phyloP scores from a whole-genome alignment of 2,329 filamentous ascomycete genomes.

The Diaporthe sp. region DNA sequence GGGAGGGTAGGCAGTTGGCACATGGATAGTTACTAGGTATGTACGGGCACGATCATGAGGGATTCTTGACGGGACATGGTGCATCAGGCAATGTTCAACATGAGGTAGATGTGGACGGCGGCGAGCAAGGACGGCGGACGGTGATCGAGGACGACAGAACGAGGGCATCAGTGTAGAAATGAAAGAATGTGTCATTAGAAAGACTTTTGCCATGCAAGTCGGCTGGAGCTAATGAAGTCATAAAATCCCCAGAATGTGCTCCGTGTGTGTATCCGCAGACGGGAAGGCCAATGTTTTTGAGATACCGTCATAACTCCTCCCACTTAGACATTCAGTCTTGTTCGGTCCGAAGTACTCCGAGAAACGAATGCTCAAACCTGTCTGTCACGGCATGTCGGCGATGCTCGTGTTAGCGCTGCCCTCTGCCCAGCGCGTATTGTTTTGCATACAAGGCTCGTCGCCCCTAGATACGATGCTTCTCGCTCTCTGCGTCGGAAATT shows the following conservation, averaged over 20 bases:
- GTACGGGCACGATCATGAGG: conserved; percentile 12
- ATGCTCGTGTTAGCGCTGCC: conserved; percentile 9
- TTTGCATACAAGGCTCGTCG: not conserved
- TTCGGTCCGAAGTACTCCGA: conserved; percentile 27
- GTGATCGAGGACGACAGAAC: conserved; percentile 19
- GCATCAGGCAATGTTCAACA: conserved; percentile 15
- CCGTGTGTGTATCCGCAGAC: conserved; percentile 26
- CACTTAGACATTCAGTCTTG: conserved; percentile 29
- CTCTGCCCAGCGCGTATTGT: not conserved
- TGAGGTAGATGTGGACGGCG: conserved; percentile 12
- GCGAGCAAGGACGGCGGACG: conserved; percentile 8
- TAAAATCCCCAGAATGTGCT: conserved; percentile 30
- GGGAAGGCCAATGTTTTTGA: conserved; percentile 24
- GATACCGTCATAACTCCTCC: conserved; percentile 36
- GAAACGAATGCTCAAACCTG: conserved; percentile 37
- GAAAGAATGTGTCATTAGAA: conserved; percentile 40
- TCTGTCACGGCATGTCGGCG: conserved; percentile 12
- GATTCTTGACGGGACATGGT: not conserved
- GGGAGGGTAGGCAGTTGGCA: not conserved
- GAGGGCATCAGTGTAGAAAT: conserved; percentile 33
- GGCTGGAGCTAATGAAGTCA: conserved; percentile 35
- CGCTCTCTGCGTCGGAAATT: conserved; percentile 69
- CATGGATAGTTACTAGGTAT: conserved; percentile 7
- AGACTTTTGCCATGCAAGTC: conserved; percentile 27
- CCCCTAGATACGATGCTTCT: conserved; percentile 77